Evolutionary conservation across 2,329 filamentous ascomycete genomes (phyloP), one percentile per base, ranked within the genome.

Genomic region (Alternaria angustiovoidea): DNA sequence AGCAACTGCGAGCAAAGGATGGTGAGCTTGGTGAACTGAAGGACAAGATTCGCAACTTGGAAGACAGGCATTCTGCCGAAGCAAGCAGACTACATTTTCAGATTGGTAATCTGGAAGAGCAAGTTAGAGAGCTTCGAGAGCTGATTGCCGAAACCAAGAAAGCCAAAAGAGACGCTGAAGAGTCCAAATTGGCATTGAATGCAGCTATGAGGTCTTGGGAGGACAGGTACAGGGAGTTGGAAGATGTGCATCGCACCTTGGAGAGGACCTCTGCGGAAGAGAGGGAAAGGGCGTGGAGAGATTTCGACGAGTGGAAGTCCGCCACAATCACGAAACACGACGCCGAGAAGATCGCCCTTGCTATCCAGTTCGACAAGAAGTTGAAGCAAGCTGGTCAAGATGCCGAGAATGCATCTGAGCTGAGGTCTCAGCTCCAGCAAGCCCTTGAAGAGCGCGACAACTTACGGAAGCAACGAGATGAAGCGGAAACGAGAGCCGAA

Each of bases 1-100:
- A 85, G 61, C 81, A 80, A 30, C 69, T 86, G 36, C 81, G 82
- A 72, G 79, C 80, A 53, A 86, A 86, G 67, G 84, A 87, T 48
- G 70, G 75, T 49, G 83, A 86, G 63, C 84, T 87, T 55, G 80
- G 83, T 62, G 78, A 81, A 14, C 66, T 87, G 62, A 83, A 83
- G 56, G 79, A 81, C 24, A 83, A 84, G 66, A 79, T 86, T 68
- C 79, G 81, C 44, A 81, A 80, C 46, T 76, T 83, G 18, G 81
- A 82, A 47, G 81, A 81, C 53, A 82, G 85, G 59, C 82, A 83
- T 60, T 82, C 82, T 0, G 79, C 80, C 46, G 84, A 87, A 64
- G 80, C 78, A 52, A 83, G 78, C 52, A 81, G 83, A 62, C 77
- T 87, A 8, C 80, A 82, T 32, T 75, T 85, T 41, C 82, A 87